Evolutionary conservation across 805 yeast species (phyloP).

Genomic region (Cyberlindnera xishuangbannaensis): DNA sequence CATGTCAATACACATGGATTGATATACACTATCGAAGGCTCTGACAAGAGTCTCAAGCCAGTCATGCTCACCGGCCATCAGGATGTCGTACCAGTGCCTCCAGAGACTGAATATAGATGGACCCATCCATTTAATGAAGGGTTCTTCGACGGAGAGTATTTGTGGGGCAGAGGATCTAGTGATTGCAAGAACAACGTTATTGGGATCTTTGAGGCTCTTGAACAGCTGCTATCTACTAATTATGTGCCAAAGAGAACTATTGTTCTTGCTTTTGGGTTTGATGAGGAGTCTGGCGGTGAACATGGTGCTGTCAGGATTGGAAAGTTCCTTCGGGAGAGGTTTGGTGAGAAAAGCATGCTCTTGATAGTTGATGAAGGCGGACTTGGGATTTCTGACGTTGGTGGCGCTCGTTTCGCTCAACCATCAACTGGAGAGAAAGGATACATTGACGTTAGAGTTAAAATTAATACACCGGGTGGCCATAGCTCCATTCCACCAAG

Average conservation of each 20-base stretch:
- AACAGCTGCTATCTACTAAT: conserved; percentile 42
- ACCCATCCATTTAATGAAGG: conserved; percentile 61
- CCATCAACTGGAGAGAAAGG: conserved; percentile 63
- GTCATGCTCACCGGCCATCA: conserved; percentile 71
- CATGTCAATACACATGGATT: conserved; percentile 13
- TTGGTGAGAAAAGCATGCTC: conserved; percentile 56
- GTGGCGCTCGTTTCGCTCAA: conserved; percentile 39
- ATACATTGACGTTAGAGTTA: conserved; percentile 44
- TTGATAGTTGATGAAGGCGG: conserved; percentile 71
- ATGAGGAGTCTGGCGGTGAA: conserved; percentile 54
- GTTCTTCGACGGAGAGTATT: conserved; percentile 51
- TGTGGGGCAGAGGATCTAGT: conserved; percentile 75
- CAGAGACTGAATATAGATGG: conserved; percentile 58
- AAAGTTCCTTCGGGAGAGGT: conserved; percentile 40
- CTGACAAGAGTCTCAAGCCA: conserved; percentile 49
- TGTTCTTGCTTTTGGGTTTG: conserved; percentile 66
- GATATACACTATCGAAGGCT: conserved; percentile 34
- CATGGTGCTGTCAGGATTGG: conserved; percentile 48
- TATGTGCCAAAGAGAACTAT: conserved; percentile 60
- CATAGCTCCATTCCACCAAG: conserved; percentile 76
- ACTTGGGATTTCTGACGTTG: conserved; percentile 19
- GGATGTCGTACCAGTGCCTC: conserved; percentile 77
- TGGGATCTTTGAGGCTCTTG: conserved; percentile 63
- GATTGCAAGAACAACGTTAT: conserved; percentile 72
- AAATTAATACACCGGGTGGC: conserved; percentile 62